A percentile compares a stretch with the other conserved stretches of the same genome.
Evolutionary conservation across 1,139 yeast species (phyloP).

Genomic region (Williopsis jadinii): DNA sequence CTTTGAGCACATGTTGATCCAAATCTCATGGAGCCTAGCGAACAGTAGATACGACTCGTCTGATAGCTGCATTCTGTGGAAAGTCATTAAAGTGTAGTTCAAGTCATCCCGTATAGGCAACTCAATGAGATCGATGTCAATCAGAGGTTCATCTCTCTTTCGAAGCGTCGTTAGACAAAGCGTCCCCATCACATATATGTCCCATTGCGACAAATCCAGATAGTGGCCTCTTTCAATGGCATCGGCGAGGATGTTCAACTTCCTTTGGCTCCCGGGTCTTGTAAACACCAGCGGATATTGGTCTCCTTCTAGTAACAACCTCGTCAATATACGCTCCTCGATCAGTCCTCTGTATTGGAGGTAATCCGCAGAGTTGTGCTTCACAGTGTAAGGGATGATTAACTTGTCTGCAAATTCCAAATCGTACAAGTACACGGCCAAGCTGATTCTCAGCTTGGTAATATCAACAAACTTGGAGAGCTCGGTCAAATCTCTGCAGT

Average conservation of each 20-base stretch:
- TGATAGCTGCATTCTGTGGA: conserved; percentile 27
- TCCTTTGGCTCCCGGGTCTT: conserved; percentile 50
- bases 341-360: conserved; percentile 29
- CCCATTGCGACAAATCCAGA: conserved; percentile 58
- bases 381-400: conserved; percentile 27
- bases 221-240: conserved; percentile 47
- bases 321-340: conserved; percentile 39
- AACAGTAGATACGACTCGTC: conserved; percentile 22
- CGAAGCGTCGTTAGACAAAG: conserved; percentile 40
- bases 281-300: conserved; percentile 44
- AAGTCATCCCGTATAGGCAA: conserved; percentile 44
- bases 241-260: conserved; percentile 42
- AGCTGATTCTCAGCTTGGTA: conserved; percentile 67
- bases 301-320: conserved; percentile 37
- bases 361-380: conserved; percentile 24
- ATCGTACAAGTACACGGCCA: conserved; percentile 62
- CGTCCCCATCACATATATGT: conserved; percentile 50
- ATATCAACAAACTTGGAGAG: conserved; percentile 65
- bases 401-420: conserved; percentile 28
- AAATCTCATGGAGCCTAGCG: conserved; percentile 36
- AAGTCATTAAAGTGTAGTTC: conserved; percentile 32
- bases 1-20: conserved; percentile 29
- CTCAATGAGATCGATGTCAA: conserved; percentile 35
- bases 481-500: conserved; percentile 44
- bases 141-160: conserved; percentile 36